Evolutionary conservation across 2,329 filamentous ascomycete species (phyloP).

Genomic region (Metarhizium anisopliae): DNA sequence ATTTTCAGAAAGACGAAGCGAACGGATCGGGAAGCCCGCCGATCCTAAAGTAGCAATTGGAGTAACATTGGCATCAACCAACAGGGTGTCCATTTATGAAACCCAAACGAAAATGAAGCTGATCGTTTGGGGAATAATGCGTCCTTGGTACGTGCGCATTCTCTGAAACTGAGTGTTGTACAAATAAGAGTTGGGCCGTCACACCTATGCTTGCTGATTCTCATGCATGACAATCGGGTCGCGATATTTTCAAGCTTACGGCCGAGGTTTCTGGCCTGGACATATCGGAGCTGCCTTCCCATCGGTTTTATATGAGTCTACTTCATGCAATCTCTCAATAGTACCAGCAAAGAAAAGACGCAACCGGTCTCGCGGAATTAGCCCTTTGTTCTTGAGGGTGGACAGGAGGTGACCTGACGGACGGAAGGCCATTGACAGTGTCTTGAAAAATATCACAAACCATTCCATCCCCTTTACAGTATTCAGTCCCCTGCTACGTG

Average conservation of each 20-base stretch:
- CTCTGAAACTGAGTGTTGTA: conserved; percentile 7
- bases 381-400: not conserved
- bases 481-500: not conserved
- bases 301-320: not conserved
- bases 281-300: not conserved
- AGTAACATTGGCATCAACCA: not conserved
- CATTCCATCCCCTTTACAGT: too few species aligned
- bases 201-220: not conserved
- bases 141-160: conserved; percentile 1
- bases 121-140: not conserved
- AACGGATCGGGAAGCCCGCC: conserved; percentile 22
- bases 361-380: not conserved
- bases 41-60: conserved; percentile 1
- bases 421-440: not conserved
- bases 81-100: not conserved
- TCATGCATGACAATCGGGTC: not conserved
- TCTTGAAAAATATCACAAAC: not conserved
- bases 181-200: not conserved
- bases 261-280: not conserved
- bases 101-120: conserved; percentile 1
- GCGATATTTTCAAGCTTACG: not conserved
- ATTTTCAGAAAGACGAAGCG: conserved; percentile 30
- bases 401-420: not conserved
- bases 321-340: not conserved
- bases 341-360: not conserved